Evolutionary conservation across 148 eudicot genomes (phyloP), one percentile per base, ranked within the genome.

Genomic region (Rhododendron williamsianum): DNA sequence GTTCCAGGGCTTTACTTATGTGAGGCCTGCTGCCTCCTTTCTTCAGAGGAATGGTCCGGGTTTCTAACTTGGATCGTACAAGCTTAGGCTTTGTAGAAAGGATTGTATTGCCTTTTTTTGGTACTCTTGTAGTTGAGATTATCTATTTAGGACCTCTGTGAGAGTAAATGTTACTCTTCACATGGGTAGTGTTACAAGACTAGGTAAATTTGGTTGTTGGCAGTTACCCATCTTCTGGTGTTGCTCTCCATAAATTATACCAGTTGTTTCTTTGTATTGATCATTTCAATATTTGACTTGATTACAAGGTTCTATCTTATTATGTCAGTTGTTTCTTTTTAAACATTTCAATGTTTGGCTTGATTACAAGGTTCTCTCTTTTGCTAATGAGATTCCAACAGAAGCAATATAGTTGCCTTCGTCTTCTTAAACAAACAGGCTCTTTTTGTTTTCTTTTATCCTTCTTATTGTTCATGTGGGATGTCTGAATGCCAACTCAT

Each of bases 1-100:
- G 19, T 91, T 91, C 69, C 84, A 86, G 45, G 87, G 84, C 36
- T 91, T 91, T 58, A 82, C 38, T 25, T 71, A 77, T n/a, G 74
- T 52, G 27, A 79, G 79, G 65, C 74, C 86, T 65, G 52, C 74
- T 45, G 83, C 63, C 38, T 74, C 73, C 33, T 79, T 63, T 65
- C 77, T 82, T 33, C 77, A 63, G 56, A 67, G 77, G 23, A 67
- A 45, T 82, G 38, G 16, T 16, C 10, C 56, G 8, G 45, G 27
- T 49, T 48, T 27, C 18, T 78, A 48, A 27, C 16, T n/a, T n/a
- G 11, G 33, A 7, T 78, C 8, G 3, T 78, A 23, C 52, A 78
- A 43, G 46, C 4, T 77, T 19, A 2, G 45, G 10, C 43, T 41
- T 21, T 2, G 21, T 18, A 27, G 52, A 45, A 10, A 27, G 51